Evolutionary conservation across 148 eudicot species (phyloP).

Genomic region (Nepenthes mirabilis): DNA sequence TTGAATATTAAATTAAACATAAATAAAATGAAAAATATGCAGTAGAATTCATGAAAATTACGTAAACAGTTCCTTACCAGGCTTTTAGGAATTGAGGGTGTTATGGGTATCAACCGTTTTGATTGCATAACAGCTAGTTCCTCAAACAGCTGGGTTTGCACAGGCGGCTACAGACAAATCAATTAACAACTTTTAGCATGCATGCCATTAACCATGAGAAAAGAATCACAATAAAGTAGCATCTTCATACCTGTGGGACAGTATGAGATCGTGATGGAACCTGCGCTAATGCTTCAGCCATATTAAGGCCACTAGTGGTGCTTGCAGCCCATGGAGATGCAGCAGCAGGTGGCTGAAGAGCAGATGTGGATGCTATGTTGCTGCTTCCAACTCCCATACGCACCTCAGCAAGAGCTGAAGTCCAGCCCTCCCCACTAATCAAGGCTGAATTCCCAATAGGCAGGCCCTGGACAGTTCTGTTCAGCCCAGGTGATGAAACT

Average conservation of each 20-base stretch:
- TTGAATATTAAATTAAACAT: too few species aligned
- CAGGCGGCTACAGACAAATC: conserved; percentile 28
- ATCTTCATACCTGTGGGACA: conserved; percentile 44
- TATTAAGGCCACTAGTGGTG: conserved; percentile 42
- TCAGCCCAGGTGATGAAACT: conserved; percentile 66
- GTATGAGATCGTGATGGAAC: conserved; percentile 44
- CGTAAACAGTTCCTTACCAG: conserved; percentile 23
- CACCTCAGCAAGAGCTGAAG: conserved; percentile 89
- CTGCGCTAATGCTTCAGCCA: conserved; percentile 85
- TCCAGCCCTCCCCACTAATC: conserved; percentile 70
- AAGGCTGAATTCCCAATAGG: conserved; percentile 42
- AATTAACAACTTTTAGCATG: background rate
- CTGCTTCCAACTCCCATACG: conserved; percentile 42
- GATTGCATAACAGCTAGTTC: conserved; percentile 66
- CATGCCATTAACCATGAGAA: background rate
- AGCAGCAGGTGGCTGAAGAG: conserved; percentile 17
- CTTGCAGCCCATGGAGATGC: conserved; percentile 23
- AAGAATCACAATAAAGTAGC: background rate
- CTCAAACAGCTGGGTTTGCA: conserved; percentile 54
- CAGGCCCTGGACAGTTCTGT: conserved; percentile 45
- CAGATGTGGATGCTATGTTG: conserved; percentile 19
- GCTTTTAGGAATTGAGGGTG: conserved; percentile 48
- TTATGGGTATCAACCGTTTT: conserved; percentile 73
- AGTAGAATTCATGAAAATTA: too few species aligned
- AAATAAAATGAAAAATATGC: too few species aligned